Evolutionary conservation across 108 stramenopile genomes (phyloP), one percentile per base, ranked within the genome.

Genomic region (Discostella pseudostelligera): DNA sequence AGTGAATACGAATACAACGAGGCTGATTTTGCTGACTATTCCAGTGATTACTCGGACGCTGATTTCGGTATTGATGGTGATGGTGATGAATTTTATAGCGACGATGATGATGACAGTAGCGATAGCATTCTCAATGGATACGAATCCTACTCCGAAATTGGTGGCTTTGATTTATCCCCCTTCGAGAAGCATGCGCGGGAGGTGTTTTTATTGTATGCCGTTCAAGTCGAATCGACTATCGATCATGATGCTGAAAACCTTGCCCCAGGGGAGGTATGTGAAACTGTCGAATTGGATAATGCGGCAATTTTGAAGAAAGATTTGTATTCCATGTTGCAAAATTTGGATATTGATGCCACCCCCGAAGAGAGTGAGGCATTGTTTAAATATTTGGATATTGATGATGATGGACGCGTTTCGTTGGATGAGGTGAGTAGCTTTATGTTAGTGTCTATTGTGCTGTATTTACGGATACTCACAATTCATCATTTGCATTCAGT

Each of bases 291-390:
- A 22, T 55, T 68, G 29, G 65, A 59, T 11, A 78, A 74, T 29
- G 61, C 57, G 37, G 72, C 65, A 2, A 78, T 78, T 29, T 22
- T 56, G 28, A 50, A 67, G 51, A 61, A 56, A 36, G 78, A 75
- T 37, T 59, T 79, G 39, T 67, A 59, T 11, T 53, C 43, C 10
- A 78, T 87, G 81, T 59, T 87, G 17, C 39, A 59, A 14, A 45
- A 47, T 13, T 74, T 87, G 17, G 87, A 87, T 57, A 79, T 87
- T 20, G 71, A 83, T 40, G 84, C 84, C 17, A 69, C 70, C 4
- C 36, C 49, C 13, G 82, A 85, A 55, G 87, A 87, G 22, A 66
- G 71, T 13, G 65, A 77, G 29, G 78, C 81, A 17, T 63, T 87
- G 35, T 80, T 81, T 35, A 75, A 77, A 55, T 87, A 84, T 59